phyloP scores from a whole-genome alignment of 2,329 filamentous ascomycete genomes.

The Pyrenophora graminea region DNA sequence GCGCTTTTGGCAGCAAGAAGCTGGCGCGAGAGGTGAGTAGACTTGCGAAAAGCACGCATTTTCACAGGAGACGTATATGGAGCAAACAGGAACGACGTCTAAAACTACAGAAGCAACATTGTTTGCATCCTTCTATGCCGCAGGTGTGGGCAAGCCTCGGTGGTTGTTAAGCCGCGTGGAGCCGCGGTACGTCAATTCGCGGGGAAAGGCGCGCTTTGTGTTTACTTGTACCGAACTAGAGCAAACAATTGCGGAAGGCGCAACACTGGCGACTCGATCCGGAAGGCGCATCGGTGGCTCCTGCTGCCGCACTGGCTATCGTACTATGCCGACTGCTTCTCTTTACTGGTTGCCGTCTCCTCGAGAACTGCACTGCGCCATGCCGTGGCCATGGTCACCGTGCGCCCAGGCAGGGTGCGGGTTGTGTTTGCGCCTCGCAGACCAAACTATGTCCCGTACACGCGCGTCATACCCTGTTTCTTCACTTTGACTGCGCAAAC shows the following conservation, averaged over 20 bases:
- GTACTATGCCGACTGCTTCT: background rate
- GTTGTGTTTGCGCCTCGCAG: no score
- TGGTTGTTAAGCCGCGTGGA: slow-evolving; percentile 28
- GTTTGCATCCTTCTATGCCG: slow-evolving; percentile 12
- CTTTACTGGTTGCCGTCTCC: background rate
- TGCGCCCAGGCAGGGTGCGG: slow-evolving; percentile 1
- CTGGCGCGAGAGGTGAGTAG: slow-evolving; percentile 41
- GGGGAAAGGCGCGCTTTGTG: slow-evolving; percentile 24
- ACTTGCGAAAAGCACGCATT: slow-evolving; percentile 44
- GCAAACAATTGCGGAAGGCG: slow-evolving; percentile 10
- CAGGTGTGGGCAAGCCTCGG: slow-evolving; percentile 31
- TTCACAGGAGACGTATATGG: slow-evolving; percentile 21
- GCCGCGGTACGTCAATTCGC: slow-evolving; percentile 28
- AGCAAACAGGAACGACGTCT: slow-evolving; percentile 16
- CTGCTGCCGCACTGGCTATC: background rate
- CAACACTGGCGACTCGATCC: slow-evolving; percentile 2
- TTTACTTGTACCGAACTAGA: slow-evolving; percentile 10
- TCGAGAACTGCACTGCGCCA: slow-evolving; percentile 2
- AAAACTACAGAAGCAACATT: slow-evolving; percentile 25
- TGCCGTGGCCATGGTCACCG: slow-evolving; percentile 14
- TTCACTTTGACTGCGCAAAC: slow-evolving; percentile 1
- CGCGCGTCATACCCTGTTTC: slow-evolving; percentile 10
- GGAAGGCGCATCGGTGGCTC: slow-evolving; percentile 5
- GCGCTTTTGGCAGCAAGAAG: slow-evolving; percentile 37
- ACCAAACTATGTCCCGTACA: slow-evolving; percentile 2